A percentile compares a stretch with the other conserved stretches of the same genome.
These are phyloP conservation scores for Candida vartiovaarae DNA, from an alignment of 805 yeast genomes.

Conservation along the genomic window DNA sequence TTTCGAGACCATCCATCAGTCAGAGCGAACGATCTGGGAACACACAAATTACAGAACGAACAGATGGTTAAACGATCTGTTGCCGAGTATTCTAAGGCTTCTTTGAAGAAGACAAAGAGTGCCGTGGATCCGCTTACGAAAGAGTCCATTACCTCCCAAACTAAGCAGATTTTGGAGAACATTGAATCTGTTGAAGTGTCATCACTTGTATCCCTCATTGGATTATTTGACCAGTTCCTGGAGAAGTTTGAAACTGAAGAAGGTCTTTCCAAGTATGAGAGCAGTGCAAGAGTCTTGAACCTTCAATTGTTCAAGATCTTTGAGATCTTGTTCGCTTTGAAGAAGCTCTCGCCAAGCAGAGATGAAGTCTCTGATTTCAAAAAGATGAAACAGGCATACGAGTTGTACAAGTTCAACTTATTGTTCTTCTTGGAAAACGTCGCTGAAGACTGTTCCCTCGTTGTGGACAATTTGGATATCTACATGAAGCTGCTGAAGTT, in stretches of 20 bases:
- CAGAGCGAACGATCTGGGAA: background rate
- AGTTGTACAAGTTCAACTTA: constrained; percentile 40
- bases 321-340: constrained; percentile 15
- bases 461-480: constrained; percentile 48
- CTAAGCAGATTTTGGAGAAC: constrained; percentile 6
- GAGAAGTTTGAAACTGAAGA: constrained; percentile 15
- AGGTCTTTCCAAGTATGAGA: constrained; percentile 14
- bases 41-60: background rate
- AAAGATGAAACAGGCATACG: constrained; percentile 60
- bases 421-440: constrained; percentile 34
- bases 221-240: constrained; percentile 18
- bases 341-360: constrained; percentile 15
- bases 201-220: constrained; percentile 6
- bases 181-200: constrained; percentile 4
- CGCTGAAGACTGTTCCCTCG: constrained; percentile 36
- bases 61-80: constrained; percentile 12
- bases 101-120: constrained; percentile 1
- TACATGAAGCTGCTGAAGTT: constrained; percentile 46
- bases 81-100: background rate
- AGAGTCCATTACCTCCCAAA: constrained; percentile 9
- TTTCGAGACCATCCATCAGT: background rate
- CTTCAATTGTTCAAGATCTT: constrained; percentile 18
- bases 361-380: constrained; percentile 42
- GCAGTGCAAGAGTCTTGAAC: constrained; percentile 15
- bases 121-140: constrained; percentile 6